Evolutionary conservation across 202 grass and related monocot species (phyloP), one percentile per base, ranked within the genome.

Genomic region (Carex sylvatica): DNA sequence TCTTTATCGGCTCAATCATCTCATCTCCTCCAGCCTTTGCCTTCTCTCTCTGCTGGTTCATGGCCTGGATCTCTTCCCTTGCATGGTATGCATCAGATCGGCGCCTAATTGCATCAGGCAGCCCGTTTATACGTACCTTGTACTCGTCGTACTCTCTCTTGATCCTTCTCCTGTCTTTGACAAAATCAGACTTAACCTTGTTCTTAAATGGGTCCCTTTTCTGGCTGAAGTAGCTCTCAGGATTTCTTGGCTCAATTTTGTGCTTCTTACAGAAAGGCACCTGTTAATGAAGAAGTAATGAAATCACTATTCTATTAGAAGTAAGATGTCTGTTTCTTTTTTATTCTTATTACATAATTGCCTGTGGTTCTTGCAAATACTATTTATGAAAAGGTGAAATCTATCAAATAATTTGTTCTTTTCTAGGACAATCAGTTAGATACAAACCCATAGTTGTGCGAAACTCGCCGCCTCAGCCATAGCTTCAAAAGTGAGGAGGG

Each of bases 391-490:
- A 55, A 59, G 2, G 74, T 77, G 16, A 77, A 36, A 77, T 58
- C 3, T 33, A 26, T 35, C 15, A 11, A 44, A 58, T 56, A 77
- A 33, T 77, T 33, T 77, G 30, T 59, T 77, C 7, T 47, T 67
- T 36, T 82, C 4, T 82, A 35, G n/a, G 18, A 19, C 16, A 55
- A 70, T 55, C 28, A 56, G 28, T 67, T 53, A 53, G 61, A 8
- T 31, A 82, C 80, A 82, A 82, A 82, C 91, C 96, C 96, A 98
- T 16, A 93, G 40, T 56, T 93, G 80, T n/a, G 96, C 96, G 51
- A 98, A 98, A 83, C 92, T 98, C 1, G 96, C 96, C 4, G 96
- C 96, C 85, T 98, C 96, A 35, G 96, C 96, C 95, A 98, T 98
- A 7, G 95, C 95, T 63, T 98, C 95, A 8, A 98, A 98, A 30